These are phyloP conservation scores for Aspergillus niger DNA, from an alignment of 2,329 filamentous ascomycete species.

Conservation along the genomic window DNA sequence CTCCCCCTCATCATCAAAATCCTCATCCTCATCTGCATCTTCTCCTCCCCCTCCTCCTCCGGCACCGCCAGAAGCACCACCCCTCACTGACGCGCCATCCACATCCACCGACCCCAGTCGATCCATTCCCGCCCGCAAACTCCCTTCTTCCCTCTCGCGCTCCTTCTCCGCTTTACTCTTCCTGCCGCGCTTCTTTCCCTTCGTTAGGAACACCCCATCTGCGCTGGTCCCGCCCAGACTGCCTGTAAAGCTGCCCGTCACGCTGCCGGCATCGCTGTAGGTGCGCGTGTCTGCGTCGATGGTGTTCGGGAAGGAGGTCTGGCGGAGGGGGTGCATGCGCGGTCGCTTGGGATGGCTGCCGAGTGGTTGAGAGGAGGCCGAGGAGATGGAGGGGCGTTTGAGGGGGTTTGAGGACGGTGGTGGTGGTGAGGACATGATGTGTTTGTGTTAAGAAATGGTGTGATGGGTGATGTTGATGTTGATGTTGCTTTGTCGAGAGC, in stretches of 20 bases:
- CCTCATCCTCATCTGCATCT: conserved; percentile 54
- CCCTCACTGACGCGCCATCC: conserved; percentile 35
- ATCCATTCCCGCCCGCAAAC: conserved; percentile 27
- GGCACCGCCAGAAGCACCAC: conserved; percentile 28
- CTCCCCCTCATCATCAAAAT: conserved; percentile 51
- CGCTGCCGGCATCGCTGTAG: conserved; percentile 42
- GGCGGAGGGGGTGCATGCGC: conserved; percentile 50
- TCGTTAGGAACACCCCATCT: conserved; percentile 36
- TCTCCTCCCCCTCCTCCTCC: conserved; percentile 50
- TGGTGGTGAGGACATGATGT: conserved; percentile 42
- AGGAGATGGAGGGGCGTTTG: conserved; percentile 47
- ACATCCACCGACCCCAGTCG: conserved; percentile 38
- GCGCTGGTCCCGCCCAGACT: conserved; percentile 42
- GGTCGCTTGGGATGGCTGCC: conserved; percentile 33
- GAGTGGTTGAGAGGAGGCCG: conserved; percentile 35
- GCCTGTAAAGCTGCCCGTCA: conserved; percentile 47
- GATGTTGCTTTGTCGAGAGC: neutral
- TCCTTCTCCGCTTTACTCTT: conserved; percentile 44
- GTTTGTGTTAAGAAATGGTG: neutral
- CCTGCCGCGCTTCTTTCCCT: conserved; percentile 39
- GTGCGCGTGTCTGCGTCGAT: conserved; percentile 31
- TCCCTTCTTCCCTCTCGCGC: conserved; percentile 34
- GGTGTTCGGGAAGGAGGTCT: conserved; percentile 48
- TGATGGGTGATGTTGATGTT: neutral
- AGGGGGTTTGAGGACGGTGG: conserved; percentile 37